phyloP scores from a whole-genome alignment of 441 rosid genomes.

The Pelargonium fulgidum region DNA sequence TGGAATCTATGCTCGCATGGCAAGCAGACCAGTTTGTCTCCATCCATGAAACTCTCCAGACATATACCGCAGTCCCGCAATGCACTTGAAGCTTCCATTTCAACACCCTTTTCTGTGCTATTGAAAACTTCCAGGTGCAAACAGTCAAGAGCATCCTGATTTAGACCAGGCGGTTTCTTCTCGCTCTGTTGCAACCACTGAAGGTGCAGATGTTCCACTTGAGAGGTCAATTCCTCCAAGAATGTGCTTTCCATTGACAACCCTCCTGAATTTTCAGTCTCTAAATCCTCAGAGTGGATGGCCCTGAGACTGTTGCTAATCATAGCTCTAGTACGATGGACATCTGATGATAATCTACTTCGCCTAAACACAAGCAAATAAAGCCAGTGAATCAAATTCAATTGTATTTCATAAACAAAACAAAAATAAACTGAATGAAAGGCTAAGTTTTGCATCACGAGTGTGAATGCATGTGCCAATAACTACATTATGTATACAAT shows the following conservation, averaged over 20 bases:
- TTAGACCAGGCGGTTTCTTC: slow-evolving; percentile 75
- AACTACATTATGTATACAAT: too few species aligned
- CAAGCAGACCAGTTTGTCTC: slow-evolving; percentile 47
- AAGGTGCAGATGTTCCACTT: slow-evolving; percentile 26
- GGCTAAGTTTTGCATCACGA: too few species aligned
- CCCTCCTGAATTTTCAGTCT: slow-evolving; percentile 22
- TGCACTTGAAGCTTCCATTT: slow-evolving; percentile 17
- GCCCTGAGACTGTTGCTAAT: slow-evolving; percentile 34
- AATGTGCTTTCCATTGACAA: slow-evolving; percentile 21
- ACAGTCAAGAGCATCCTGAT: slow-evolving; percentile 41
- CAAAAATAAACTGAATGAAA: too few species aligned
- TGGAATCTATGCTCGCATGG: slow-evolving; percentile 73
- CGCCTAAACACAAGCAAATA: slow-evolving; percentile 32
- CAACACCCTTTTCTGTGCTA: slow-evolving; percentile 23
- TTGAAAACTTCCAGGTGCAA: slow-evolving; percentile 43
- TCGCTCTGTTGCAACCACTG: slow-evolving; percentile 23
- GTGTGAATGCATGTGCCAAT: too few species aligned
- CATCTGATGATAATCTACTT: slow-evolving; percentile 31
- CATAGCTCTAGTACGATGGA: slow-evolving; percentile 24
- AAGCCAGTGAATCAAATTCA: not conserved
- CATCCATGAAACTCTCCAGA: slow-evolving; percentile 62
- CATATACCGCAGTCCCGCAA: slow-evolving; percentile 71
- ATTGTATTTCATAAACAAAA: too few species aligned
- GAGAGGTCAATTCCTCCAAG: slow-evolving; percentile 22
- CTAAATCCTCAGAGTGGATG: slow-evolving; percentile 35